A percentile compares a stretch with the other conserved stretches of the same genome.
Evolutionary conservation across 176 grass and related monocot species (phyloP).

Genomic region (Carex pumila): DNA sequence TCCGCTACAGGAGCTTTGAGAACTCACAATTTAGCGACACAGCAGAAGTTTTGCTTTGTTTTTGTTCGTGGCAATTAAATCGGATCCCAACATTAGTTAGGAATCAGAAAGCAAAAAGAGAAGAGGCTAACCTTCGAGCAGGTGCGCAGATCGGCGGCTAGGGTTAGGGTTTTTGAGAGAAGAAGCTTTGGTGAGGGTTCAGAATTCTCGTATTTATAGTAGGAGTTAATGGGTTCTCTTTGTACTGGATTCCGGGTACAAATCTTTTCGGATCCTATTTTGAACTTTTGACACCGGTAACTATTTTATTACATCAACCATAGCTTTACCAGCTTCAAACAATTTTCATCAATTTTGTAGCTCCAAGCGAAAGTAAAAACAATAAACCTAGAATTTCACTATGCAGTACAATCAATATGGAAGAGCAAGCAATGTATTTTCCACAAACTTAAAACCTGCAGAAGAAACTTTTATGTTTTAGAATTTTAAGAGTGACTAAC

Average conservation of each 20-base stretch:
- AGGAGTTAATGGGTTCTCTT: neutral
- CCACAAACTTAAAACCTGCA: no score
- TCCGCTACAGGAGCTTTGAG: neutral
- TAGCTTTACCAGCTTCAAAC: no score
- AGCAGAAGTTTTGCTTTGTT: neutral
- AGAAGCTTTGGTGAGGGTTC: neutral
- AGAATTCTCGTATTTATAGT: neutral
- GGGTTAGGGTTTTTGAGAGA: slow-evolving; percentile 7
- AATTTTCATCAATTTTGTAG: no score
- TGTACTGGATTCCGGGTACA: neutral
- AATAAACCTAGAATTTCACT: no score
- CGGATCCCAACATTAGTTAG: neutral
- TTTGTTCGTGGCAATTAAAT: neutral
- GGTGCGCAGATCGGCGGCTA: slow-evolving; percentile 21
- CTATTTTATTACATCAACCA: no score
- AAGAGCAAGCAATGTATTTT: no score
- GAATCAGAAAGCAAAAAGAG: neutral
- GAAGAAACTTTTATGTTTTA: no score
- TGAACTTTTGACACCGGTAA: neutral
- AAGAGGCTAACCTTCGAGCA: neutral
- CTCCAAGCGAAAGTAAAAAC: no score
- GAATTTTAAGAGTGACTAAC: no score
- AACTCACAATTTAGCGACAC: neutral
- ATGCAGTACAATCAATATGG: no score
- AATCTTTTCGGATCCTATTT: neutral